A percentile compares a stretch with the other conserved stretches of the same genome.
Conservation (phyloP, 495 filamentous ascomycete genomes). For the Xylaria curta region DNA sequence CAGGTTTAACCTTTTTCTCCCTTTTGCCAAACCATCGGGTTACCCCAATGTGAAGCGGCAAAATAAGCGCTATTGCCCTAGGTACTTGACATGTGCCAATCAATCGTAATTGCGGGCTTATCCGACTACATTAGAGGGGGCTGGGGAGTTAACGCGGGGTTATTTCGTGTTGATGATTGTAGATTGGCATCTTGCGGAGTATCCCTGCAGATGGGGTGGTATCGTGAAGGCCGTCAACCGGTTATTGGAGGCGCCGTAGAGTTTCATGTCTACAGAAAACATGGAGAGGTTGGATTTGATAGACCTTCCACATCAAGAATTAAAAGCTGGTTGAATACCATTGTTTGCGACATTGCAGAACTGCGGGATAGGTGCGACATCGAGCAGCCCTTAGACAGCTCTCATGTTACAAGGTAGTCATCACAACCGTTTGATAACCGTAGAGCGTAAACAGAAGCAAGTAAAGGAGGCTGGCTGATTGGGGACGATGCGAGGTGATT, state of each 20-base stretch:
- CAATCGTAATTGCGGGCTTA: conserved; percentile 14
- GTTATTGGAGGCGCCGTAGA: neutral
- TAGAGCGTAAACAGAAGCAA: neutral
- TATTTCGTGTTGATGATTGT: conserved; percentile 17
- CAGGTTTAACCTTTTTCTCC: neutral
- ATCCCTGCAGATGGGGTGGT: conserved; percentile 17
- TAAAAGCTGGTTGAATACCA: neutral
- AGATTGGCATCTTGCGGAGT: conserved; percentile 10
- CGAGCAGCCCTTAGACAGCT: neutral
- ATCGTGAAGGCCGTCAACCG: conserved; percentile 16
- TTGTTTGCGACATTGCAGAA: neutral
- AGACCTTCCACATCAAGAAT: neutral
- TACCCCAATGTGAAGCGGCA: conserved; percentile 11
- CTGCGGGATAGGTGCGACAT: neutral
- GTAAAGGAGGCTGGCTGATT: neutral
- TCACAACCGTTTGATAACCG: neutral
- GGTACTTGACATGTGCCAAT: conserved; percentile 11
- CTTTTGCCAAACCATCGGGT: conserved; percentile 12
- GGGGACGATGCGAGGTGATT: neutral
- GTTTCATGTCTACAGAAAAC: neutral
- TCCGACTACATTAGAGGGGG: conserved; percentile 11
- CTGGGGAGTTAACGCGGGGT: conserved; percentile 20
- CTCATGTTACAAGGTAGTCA: neutral
- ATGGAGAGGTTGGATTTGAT: neutral
- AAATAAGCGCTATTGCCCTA: conserved; percentile 14